Base-by-base conservation (phyloP, 2,329 filamentous ascomycete species). In the Ceratocystis ficicola region DNA sequence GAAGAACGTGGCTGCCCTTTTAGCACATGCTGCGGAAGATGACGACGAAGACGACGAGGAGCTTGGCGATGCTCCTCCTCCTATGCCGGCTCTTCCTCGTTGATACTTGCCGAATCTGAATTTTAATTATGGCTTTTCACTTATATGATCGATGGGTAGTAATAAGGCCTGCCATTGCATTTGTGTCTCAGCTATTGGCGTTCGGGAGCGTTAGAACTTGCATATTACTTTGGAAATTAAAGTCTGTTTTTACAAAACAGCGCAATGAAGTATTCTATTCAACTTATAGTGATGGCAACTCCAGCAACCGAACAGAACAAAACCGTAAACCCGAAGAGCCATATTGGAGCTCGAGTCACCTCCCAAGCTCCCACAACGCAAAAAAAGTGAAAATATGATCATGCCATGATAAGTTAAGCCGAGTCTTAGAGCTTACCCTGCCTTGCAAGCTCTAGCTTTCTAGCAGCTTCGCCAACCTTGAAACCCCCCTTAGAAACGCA, bases 1-100 rank as follows among this genome's bases (percentile, higher is more conserved):
- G 94, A 90, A 85, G 77, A 88, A 94, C 73, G 91, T 96, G 67
- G 95, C 94, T 72, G 84, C 86, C 72, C 77, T 97, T 64, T 83
- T 99, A 70, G 92, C 90, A 15, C 87, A 90, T 72, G 85, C 87
- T 2, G 86, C 88, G 72, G 79, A 83, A 2, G 71, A 87, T 60
- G 83, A 85, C 62, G 84, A 83, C 52, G 84, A 85, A 57, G 83
- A 84, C 15, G 83, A 85, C 2, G 83, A 84, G 44, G 82, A 83
- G 7, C 80, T 81, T 0, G 82, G 83, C 7, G 73, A 72, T 6
- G 73, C 72, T 7, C 69, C 74, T 65, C 76, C 77, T 65, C 76
- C 77, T 20, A 72, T 76, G 60, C 81, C 81, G n/a, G 72, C 74
- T 55, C 69, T 82, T 63, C 79, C 80, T 36, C 66, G 70, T 4